Base-by-base conservation (phyloP, 768 basidiomycete species). In the Russula olivacea region DNA sequence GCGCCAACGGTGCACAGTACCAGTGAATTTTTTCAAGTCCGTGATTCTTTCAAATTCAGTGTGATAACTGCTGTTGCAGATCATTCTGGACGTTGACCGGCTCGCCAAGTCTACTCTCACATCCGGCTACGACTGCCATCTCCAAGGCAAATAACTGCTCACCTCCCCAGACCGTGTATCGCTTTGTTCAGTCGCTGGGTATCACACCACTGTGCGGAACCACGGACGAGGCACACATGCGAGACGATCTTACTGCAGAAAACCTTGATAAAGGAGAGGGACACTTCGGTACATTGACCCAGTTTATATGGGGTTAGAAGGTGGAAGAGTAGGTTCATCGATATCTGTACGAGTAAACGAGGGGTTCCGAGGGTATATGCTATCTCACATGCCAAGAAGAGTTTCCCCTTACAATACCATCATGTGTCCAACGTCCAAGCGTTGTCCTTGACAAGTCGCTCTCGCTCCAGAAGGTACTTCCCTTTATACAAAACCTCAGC, bases 81-180 rank as follows among this genome's bases (percentile, higher is more conserved):
- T 91, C 90, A 17, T 93, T 93, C 73, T 93, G 92, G 91, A 93
- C 92, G 25, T 74, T 94, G 25, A 81, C 87, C 1, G 88, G 89
- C n/a, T 88, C 89, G 3, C 86, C 89, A 4, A 76, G 70, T 17
- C 75, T 92, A 10, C 75, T 91, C 5, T 58, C 71, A 4, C 80
- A 85, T 69, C 81, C 79, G 0, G 70, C 75, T 2, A 69, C 87
- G 5, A 66, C 72, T 19, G 66, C 74, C 4, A 74, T 87, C 15
- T 81, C 84, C 0, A 62, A 76, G 19, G 75, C 73, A 25, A 75
- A 81, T 28, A 72, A 76, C 1, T 78, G 83, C 61, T 88, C 89
- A 0, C 78, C 82, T 8, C 81, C 84, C 48, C 89, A 92, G 70
- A 79, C 80, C 0, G 71, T 91, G 9, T 93, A 83, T 75, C 83